These are phyloP conservation scores for Mallotus nudiflorus DNA, from an alignment of 345 rosid species.

Conservation along the genomic window DNA sequence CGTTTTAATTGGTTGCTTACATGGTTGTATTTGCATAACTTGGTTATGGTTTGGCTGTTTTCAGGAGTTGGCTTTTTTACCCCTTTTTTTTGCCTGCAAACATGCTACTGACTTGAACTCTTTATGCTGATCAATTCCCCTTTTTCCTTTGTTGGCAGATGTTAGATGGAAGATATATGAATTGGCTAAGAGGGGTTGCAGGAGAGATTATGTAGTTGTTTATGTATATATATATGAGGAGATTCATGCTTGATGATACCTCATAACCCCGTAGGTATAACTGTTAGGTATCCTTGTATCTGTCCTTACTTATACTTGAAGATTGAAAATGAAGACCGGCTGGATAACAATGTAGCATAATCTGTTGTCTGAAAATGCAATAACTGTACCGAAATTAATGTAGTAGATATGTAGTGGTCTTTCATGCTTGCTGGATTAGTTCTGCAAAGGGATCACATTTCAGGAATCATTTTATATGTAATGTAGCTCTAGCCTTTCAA, in stretches of 20 bases:
- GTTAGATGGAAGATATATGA: neutral
- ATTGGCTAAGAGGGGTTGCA: neutral
- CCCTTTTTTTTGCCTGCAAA: too few relatives aligned
- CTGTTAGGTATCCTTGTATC: neutral
- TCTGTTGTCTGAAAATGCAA: neutral
- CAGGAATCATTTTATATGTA: neutral
- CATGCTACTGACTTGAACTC: neutral
- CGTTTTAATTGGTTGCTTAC: too few relatives aligned
- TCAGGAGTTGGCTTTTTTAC: neutral
- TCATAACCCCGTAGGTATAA: too few relatives aligned
- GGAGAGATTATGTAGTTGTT: slow-evolving; percentile 2
- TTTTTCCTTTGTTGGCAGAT: neutral
- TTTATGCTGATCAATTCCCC: too few relatives aligned
- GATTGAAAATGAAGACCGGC: neutral
- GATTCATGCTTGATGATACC: neutral
- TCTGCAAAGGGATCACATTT: neutral
- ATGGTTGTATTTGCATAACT: too few relatives aligned
- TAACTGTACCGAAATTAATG: neutral
- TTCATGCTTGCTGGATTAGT: neutral
- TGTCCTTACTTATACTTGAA: neutral
- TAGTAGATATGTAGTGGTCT: neutral
- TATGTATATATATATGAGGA: neutral
- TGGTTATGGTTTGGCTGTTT: neutral
- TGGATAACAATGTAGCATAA: neutral
- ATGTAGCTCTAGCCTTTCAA: too few relatives aligned